These are phyloP conservation scores for Ceratobasidium theobromae DNA, from an alignment of 1,284 basidiomycete genomes.

Conservation along the genomic window DNA sequence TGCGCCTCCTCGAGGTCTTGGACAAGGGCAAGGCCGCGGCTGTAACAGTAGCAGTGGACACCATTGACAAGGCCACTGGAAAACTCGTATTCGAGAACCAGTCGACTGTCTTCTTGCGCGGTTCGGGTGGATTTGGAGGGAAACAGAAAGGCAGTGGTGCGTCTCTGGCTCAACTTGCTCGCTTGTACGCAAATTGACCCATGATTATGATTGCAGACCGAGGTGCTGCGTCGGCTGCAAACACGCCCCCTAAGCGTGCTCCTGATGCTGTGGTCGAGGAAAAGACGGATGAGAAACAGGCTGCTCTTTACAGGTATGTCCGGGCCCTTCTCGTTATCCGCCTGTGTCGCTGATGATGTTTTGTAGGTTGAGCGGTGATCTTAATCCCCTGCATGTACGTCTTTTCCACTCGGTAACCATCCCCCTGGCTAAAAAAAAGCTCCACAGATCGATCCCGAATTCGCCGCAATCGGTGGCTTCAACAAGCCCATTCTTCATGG, in stretches of 20 bases:
- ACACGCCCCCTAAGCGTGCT: constrained; percentile 77
- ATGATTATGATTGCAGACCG: constrained; percentile 76
- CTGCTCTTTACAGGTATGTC: constrained; percentile 90
- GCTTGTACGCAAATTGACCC: background rate
- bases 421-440: background rate
- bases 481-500: constrained; percentile 82
- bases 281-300: constrained; percentile 79
- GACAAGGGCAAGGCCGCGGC: constrained; percentile 93
- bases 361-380: constrained; percentile 85
- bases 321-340: too few relatives aligned
- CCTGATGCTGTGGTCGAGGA: constrained; percentile 88
- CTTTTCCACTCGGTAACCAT: background rate
- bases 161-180: constrained; percentile 38
- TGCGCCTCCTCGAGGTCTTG: constrained; percentile 73
- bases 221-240: constrained; percentile 83
- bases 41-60: constrained; percentile 77
- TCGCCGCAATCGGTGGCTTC: constrained; percentile 93
- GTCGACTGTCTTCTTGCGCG: constrained; percentile 90
- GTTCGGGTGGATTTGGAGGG: constrained; percentile 93
- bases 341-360: too few relatives aligned
- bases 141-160: constrained; percentile 79
- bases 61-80: constrained; percentile 76
- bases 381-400: constrained; percentile 86
- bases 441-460: constrained; percentile 84
- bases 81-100: constrained; percentile 91